phyloP scores from a whole-genome alignment of 331 rosid species.

The Quercus lobata region DNA sequence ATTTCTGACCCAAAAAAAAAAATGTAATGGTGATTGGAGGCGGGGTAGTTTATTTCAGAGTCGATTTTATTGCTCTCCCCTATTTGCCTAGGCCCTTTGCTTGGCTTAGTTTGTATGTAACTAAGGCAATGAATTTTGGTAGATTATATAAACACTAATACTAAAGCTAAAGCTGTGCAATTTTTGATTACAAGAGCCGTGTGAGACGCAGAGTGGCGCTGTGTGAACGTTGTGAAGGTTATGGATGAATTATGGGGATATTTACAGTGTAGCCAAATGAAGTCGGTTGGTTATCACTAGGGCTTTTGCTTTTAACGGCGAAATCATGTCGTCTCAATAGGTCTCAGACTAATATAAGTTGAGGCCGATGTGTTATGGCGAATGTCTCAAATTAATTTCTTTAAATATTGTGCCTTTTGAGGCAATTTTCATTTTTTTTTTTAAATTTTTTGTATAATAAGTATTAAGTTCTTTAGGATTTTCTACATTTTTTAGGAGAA shows the following conservation, averaged over 20 bases:
- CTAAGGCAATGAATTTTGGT: not conserved
- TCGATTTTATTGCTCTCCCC: constrained; percentile 53
- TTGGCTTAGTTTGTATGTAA: not conserved
- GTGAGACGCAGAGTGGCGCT: not conserved
- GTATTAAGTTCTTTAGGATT: too few species aligned
- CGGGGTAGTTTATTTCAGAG: constrained; percentile 61
- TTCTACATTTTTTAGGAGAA: too few species aligned
- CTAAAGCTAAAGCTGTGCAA: not conserved
- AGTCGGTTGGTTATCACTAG: not conserved
- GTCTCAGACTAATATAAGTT: too few species aligned
- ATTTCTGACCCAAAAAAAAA: too few species aligned
- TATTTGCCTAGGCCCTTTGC: constrained; percentile 40
- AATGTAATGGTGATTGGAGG: constrained; percentile 49
- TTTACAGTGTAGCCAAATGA: not conserved
- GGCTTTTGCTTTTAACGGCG: not conserved
- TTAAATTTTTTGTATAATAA: too few species aligned
- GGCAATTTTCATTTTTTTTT: too few species aligned
- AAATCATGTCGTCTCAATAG: too few species aligned
- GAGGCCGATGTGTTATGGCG: too few species aligned
- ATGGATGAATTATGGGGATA: not conserved
- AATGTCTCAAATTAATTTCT: too few species aligned
- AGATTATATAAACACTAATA: not conserved
- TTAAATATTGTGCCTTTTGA: too few species aligned
- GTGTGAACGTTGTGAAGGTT: not conserved
- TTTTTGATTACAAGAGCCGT: not conserved